Base-by-base conservation (phyloP, 2,329 filamentous ascomycete species). In the Colletotrichum neosansevieriae region DNA sequence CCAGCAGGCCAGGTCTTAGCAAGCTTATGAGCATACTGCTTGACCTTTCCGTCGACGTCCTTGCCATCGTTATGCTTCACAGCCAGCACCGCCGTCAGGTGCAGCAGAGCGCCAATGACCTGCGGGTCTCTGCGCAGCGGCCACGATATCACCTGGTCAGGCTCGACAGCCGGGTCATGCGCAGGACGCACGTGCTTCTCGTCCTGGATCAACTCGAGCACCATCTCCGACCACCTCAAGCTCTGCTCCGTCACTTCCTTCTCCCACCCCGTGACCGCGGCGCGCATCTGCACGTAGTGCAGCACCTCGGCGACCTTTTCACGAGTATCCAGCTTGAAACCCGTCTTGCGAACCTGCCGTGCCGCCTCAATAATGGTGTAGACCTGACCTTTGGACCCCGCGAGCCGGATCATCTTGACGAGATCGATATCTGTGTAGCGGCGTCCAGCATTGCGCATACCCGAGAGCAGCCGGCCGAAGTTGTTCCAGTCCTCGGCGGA, bases 401-500 rank as follows among this genome's bases (percentile, higher is more conserved):
- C 81, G 45, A 76, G 67, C 12, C 85, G 80, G 38, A 84, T 72
- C 56, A 86, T 76, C 74, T 79, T 80, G 17, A 73, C 74, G 70
- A 77, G 79, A 72, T 83, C 75, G 11, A 61, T 24, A 2, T 67
- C 57, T 21, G 72, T 70, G 24, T 87, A 74, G 64, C 75, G 77
- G 70, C 82, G 80, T 34, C 78, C 75, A 38, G 82, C 80, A 67
- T 82, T 80, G 66, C 78, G 74, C 73, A 83, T 80, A 54, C 86
- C 87, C 63, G 86, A 82, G 45, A 89, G 80, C 49, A 89, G 77
- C 0, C 81, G 82, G 19, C 76, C 79, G 32, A 89, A 76, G 79
- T 88, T 88, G 29, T 75, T 75, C 78, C 84, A 88, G 78, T 89
- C 86, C 13, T 79, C 79, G 44, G 74, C 74, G 6, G 81, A 84